A percentile compares a stretch with the other conserved stretches of the same genome.
phyloP scores from a whole-genome alignment of 2,329 filamentous ascomycete genomes.

The Fusarium succisae region DNA sequence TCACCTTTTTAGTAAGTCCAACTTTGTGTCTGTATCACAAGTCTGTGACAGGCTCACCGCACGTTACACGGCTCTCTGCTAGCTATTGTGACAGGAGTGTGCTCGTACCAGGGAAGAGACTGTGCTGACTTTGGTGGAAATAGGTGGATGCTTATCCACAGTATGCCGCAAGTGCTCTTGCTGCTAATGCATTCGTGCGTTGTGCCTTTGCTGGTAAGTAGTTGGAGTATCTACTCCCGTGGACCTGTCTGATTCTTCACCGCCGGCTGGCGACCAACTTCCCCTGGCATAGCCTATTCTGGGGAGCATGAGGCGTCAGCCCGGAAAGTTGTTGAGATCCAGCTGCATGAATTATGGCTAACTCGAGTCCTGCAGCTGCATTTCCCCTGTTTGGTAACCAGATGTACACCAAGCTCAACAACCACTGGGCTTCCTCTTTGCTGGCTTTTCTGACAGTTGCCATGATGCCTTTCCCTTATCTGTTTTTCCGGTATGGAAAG shows the following conservation, averaged over 20 bases:
- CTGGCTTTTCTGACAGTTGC: conserved; percentile 68
- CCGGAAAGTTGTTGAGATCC: neutral
- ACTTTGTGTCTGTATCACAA: conserved; percentile 6
- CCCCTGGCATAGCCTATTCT: neutral
- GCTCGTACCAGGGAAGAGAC: conserved; percentile 30
- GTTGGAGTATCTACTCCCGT: neutral
- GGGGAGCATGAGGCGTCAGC: neutral
- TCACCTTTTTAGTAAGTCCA: conserved; percentile 82
- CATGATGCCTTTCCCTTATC: conserved; percentile 71
- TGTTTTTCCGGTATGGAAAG: conserved; percentile 71
- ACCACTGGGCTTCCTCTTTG: conserved; percentile 74
- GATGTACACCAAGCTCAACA: conserved; percentile 75
- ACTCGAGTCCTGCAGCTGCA: conserved; percentile 60
- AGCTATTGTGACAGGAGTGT: conserved; percentile 16
- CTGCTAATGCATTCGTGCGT: conserved; percentile 83
- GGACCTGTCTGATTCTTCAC: conserved; percentile 4
- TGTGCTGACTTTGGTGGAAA: conserved; percentile 30
- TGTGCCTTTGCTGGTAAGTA: conserved; percentile 75
- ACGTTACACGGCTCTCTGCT: conserved; percentile 12
- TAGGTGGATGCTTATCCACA: conserved; percentile 79
- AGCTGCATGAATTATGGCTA: neutral
- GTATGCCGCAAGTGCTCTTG: conserved; percentile 80
- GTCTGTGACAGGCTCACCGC: conserved; percentile 15
- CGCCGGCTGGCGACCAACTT: neutral
- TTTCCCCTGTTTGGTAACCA: conserved; percentile 80